phyloP scores from a whole-genome alignment of 306 rosid species.

The Rosa lucieae region DNA sequence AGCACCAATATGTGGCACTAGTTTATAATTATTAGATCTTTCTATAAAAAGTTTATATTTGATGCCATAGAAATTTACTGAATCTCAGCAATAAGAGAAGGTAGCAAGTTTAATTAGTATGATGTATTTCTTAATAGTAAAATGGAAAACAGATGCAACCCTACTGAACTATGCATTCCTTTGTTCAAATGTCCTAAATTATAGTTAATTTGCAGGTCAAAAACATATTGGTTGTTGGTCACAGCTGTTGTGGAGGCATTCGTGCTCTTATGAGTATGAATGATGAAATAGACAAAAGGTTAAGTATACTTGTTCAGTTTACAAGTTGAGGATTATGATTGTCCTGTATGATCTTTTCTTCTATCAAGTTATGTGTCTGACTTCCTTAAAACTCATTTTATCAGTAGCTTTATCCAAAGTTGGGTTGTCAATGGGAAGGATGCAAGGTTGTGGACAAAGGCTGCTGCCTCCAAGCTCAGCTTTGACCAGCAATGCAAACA shows the following conservation, averaged over 20 bases:
- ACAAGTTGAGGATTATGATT: constrained; percentile 23
- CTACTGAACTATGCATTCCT: background rate
- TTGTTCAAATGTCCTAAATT: background rate
- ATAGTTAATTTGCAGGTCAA: constrained; percentile 58
- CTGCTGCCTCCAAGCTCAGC: constrained; percentile 61
- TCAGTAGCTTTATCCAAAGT: constrained; percentile 63
- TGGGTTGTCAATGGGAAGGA: constrained; percentile 85
- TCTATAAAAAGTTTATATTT: background rate
- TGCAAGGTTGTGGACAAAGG: constrained; percentile 66
- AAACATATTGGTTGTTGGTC: constrained; percentile 85
- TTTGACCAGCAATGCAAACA: constrained; percentile 85
- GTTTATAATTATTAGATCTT: background rate
- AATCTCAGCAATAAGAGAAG: background rate
- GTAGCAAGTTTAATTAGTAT: background rate
- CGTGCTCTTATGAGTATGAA: constrained; percentile 93
- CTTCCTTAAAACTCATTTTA: constrained; percentile 21
- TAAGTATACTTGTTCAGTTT: constrained; percentile 2
- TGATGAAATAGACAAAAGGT: constrained; percentile 67
- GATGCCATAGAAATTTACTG: background rate
- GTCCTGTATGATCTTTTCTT: background rate
- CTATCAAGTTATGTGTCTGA: constrained; percentile 23
- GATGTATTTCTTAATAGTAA: background rate
- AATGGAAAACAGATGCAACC: background rate
- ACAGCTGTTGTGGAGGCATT: constrained; percentile 98
- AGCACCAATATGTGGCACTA: background rate